phyloP scores from a whole-genome alignment of 2,329 filamentous ascomycete species.

The Aspergillus jensenii region DNA sequence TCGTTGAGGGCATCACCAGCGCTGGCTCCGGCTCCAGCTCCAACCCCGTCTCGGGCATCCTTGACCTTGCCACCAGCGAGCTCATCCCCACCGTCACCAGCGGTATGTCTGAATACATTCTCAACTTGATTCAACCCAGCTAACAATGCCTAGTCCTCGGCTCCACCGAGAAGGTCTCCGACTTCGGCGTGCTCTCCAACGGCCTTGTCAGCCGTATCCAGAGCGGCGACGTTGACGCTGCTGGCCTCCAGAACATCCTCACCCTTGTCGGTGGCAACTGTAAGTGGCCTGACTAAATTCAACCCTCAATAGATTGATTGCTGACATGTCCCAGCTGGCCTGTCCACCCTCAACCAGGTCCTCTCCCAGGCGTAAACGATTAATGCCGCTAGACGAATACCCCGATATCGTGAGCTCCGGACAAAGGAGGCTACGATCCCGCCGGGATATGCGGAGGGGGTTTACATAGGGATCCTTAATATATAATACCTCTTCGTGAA shows the following conservation, averaged over 20 bases:
- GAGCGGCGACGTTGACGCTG: conserved; percentile 15
- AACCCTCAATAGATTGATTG: neutral
- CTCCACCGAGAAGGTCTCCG: conserved; percentile 5
- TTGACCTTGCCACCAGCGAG: conserved; percentile 3
- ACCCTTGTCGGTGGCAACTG: conserved; percentile 5
- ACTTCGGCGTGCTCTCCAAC: conserved; percentile 18
- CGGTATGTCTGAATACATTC: conserved; percentile 13
- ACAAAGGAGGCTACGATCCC: no score
- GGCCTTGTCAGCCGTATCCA: conserved; percentile 14
- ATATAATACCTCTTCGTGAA: no score
- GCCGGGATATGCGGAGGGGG: no score
- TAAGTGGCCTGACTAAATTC: conserved; percentile 7
- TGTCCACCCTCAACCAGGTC: conserved; percentile 7
- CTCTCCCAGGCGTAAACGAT: neutral
- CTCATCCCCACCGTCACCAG: conserved; percentile 16
- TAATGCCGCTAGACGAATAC: no score
- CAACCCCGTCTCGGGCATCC: neutral
- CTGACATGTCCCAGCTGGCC: conserved; percentile 8
- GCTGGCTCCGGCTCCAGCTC: no score
- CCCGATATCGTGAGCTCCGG: no score
- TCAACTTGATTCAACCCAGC: neutral
- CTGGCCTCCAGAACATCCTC: conserved; percentile 17
- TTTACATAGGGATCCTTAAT: neutral
- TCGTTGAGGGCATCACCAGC: no score
- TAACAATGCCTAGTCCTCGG: neutral